phyloP scores from a whole-genome alignment of 331 rosid genomes.

The Malus hybrid region DNA sequence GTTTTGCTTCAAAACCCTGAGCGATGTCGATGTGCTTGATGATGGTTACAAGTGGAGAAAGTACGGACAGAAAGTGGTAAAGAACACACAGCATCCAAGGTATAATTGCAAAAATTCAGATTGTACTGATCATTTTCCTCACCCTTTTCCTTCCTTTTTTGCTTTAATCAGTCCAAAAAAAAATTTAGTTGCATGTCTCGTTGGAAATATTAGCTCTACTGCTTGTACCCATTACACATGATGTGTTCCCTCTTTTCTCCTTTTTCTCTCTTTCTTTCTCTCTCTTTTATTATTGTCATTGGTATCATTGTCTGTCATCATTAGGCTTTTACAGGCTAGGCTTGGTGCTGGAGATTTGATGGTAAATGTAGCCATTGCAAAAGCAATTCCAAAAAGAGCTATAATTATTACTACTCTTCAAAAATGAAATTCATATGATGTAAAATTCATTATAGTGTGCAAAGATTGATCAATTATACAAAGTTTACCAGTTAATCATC shows the following conservation, averaged over 20 bases:
- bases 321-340: constrained; percentile 25
- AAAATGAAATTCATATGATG: not conserved
- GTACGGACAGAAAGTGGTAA: constrained; percentile 97
- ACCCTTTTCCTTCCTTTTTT: not conserved
- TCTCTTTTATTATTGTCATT: constrained; percentile 15
- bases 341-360: constrained; percentile 23
- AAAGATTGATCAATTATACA: not conserved
- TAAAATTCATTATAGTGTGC: not conserved
- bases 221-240: constrained; percentile 23
- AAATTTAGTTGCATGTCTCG: not conserved
- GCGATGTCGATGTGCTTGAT: constrained; percentile 91
- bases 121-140: not conserved
- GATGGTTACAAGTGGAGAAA: constrained; percentile 99
- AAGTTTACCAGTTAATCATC: not conserved
- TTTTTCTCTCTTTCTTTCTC: constrained; percentile 5
- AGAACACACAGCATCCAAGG: constrained; percentile 99
- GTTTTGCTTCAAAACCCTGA: constrained; percentile 93
- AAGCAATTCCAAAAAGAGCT: constrained; percentile 3
- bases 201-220: constrained; percentile 18
- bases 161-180: not conserved
- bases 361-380: not conserved
- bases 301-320: constrained; percentile 18
- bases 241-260: not conserved
- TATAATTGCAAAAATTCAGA: constrained; percentile 4
- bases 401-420: constrained; percentile 15